These are phyloP conservation scores for Paramecium octaurelia DNA, from an alignment of 73 alveolate genomes.

Conservation along the genomic window DNA sequence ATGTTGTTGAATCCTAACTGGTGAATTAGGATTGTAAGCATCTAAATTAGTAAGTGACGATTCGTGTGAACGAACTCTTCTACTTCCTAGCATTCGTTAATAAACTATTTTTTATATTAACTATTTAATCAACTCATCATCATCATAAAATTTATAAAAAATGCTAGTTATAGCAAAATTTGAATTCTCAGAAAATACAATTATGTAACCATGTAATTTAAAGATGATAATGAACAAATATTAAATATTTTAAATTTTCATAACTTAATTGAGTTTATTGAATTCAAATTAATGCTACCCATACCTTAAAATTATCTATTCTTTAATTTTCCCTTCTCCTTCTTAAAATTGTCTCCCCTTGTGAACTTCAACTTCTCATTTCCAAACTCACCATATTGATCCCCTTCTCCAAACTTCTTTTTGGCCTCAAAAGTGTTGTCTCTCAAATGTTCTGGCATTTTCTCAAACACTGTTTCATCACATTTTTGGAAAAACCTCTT, in stretches of 20 bases:
- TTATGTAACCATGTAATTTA: background rate
- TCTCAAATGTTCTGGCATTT: background rate
- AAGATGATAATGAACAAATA: background rate
- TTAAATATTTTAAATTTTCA: background rate
- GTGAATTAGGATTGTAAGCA: background rate
- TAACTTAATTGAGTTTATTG: constrained; percentile 68
- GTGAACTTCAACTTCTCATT: constrained; percentile 61
- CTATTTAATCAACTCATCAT: background rate
- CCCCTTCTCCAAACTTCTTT: constrained; percentile 66
- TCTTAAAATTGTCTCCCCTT: constrained; percentile 66
- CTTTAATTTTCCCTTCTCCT: constrained; percentile 76
- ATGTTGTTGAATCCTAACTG: background rate
- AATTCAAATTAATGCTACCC: constrained; percentile 61
- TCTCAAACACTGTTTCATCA: background rate
- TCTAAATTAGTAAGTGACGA: background rate
- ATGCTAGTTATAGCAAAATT: background rate
- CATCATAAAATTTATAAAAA: background rate
- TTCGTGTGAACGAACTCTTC: background rate
- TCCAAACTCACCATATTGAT: constrained; percentile 67
- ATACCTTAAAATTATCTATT: constrained; percentile 74
- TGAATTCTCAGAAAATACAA: background rate
- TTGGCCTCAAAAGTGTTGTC: constrained; percentile 63
- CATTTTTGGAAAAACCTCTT: background rate
- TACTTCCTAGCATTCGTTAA: background rate
- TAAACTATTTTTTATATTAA: background rate